Evolutionary conservation across 176 grass and related monocot species (phyloP).

Genomic region (Oryza rufipogon): DNA sequence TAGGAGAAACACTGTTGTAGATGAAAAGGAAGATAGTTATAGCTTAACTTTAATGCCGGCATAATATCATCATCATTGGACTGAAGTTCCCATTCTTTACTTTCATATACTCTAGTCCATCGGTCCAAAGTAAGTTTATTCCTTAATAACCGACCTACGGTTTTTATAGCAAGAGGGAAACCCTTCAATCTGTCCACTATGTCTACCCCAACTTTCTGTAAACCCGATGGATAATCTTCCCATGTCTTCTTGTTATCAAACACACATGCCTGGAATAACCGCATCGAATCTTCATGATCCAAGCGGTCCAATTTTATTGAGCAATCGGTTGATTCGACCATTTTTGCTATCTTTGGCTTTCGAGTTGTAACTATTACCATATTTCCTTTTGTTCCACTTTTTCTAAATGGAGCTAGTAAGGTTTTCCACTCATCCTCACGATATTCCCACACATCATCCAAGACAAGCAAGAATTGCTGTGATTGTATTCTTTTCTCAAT

Average conservation of each 20-base stretch:
- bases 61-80: slow-evolving; percentile 17
- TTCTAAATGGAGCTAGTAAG: background rate
- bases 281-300: background rate
- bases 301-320: background rate
- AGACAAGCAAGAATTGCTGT: slow-evolving; percentile 20
- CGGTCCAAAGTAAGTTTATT: background rate
- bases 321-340: background rate
- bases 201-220: background rate
- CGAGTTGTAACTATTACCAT: slow-evolving; percentile 39
- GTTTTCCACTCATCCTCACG: slow-evolving; percentile 7
- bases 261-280: slow-evolving; percentile 2
- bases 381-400: background rate
- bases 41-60: slow-evolving; percentile 51
- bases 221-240: rapidly evolving
- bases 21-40: slow-evolving; percentile 35
- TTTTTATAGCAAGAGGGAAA: slow-evolving; percentile 32
- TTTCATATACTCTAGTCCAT: background rate
- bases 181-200: slow-evolving; percentile 10
- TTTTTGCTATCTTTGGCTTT: background rate
- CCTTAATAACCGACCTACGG: slow-evolving; percentile 3
- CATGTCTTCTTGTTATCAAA: no score
- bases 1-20: slow-evolving; percentile 43
- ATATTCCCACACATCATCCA: slow-evolving; percentile 48
- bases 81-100: slow-evolving; percentile 31
- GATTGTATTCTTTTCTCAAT: slow-evolving; percentile 12